Conservation (phyloP, 1,284 basidiomycete species). For the Veloboletus limbatus region DNA sequence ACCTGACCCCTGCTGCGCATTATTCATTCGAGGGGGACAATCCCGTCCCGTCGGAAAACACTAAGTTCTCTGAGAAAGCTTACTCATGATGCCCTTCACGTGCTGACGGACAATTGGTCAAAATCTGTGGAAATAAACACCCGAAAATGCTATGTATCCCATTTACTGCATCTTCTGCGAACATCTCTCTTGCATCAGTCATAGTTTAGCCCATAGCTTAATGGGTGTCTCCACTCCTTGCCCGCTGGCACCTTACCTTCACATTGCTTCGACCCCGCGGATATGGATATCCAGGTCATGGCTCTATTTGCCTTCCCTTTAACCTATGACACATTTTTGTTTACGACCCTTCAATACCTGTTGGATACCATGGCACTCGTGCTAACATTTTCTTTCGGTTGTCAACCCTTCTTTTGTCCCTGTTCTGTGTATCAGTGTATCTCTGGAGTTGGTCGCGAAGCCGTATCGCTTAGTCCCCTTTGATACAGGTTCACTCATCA, state of each 20-base stretch:
- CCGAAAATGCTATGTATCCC: conserved; percentile 17
- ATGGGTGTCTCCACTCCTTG: conserved; percentile 20
- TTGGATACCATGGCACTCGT: conserved; percentile 27
- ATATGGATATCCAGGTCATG: conserved; percentile 17
- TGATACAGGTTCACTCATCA: conserved; percentile 3
- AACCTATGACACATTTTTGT: conserved; percentile 12
- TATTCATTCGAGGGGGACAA: conserved; percentile 24
- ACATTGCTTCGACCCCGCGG: conserved; percentile 5
- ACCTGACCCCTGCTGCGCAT: conserved; percentile 15
- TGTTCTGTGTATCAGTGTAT: conserved; percentile 10
- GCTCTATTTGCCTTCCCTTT: conserved; percentile 12
- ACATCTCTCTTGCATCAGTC: conserved; percentile 17
- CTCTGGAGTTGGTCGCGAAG: conserved; percentile 4
- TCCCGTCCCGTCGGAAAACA: conserved; percentile 20
- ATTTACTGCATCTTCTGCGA: conserved; percentile 28
- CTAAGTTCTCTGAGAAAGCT: conserved; percentile 24
- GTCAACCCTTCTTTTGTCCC: neutral
- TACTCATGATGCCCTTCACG: conserved; percentile 26
- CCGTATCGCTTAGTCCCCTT: neutral
- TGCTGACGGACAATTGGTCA: neutral
- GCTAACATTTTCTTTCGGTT: conserved; percentile 3
- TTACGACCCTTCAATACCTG: conserved; percentile 20
- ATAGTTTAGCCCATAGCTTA: conserved; percentile 21
- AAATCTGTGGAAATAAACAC: conserved; percentile 2
- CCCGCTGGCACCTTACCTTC: conserved; percentile 5